phyloP scores from a whole-genome alignment of 1,284 basidiomycete species.

The Phlebopus sp. region DNA sequence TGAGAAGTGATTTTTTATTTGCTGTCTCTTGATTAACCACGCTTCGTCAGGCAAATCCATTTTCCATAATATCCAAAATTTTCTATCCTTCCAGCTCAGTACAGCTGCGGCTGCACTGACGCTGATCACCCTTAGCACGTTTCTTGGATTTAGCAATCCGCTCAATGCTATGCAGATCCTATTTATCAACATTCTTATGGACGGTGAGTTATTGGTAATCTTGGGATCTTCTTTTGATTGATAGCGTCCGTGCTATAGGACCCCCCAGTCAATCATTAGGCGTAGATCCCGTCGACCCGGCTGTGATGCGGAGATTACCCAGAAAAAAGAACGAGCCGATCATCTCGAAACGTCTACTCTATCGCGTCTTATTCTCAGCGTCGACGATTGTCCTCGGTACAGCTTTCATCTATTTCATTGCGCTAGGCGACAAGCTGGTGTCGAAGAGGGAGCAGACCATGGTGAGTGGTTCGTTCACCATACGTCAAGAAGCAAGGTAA shows the following conservation, averaged over 20 bases:
- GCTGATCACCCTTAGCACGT: conserved; percentile 92
- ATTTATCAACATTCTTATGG: conserved; percentile 99
- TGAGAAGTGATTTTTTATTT: conserved; percentile 27
- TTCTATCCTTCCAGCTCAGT: conserved; percentile 94
- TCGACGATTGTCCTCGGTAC: conserved; percentile 89
- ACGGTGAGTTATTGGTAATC: conserved; percentile 55
- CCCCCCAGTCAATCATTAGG: conserved; percentile 95
- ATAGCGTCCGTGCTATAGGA: conserved; percentile 41
- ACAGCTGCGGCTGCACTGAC: conserved; percentile 93
- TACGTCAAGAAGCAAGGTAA: neutral
- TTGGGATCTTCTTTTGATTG: conserved; percentile 2
- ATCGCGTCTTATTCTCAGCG: conserved; percentile 87
- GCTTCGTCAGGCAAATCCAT: conserved; percentile 79
- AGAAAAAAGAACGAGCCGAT: conserved; percentile 88
- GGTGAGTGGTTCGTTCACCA: conserved; percentile 49
- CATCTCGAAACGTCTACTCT: conserved; percentile 70
- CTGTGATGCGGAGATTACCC: conserved; percentile 88
- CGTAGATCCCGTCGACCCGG: conserved; percentile 92
- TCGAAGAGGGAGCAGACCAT: conserved; percentile 90
- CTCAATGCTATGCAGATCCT: conserved; percentile 99
- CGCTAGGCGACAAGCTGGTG: conserved; percentile 79
- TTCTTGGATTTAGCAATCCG: conserved; percentile 86
- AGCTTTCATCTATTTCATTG: conserved; percentile 83
- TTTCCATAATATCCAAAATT: conserved; percentile 99
- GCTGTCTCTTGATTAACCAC: neutral